phyloP scores from a whole-genome alignment of 2,329 filamentous ascomycete species.

The Emmonsia crescens region DNA sequence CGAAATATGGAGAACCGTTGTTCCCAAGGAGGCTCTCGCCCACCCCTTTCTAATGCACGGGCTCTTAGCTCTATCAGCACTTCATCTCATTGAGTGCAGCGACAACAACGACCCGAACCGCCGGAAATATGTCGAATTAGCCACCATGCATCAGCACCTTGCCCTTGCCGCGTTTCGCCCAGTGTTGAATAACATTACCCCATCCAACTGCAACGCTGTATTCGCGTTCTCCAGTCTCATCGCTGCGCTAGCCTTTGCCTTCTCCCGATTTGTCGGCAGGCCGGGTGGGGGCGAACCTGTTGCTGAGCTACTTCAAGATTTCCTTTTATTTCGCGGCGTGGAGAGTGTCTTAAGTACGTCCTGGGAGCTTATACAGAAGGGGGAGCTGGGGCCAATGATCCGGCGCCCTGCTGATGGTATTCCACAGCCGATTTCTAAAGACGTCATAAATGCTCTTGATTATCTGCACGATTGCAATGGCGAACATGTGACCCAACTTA shows the following conservation, averaged over 20 bases:
- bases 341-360: constrained; percentile 17
- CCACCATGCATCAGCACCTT: constrained; percentile 19
- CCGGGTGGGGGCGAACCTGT: constrained; percentile 14
- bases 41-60: constrained; percentile 21
- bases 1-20: constrained; percentile 16
- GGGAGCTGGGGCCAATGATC: constrained; percentile 16
- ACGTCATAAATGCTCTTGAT: constrained; percentile 14
- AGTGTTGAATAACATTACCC: constrained; percentile 18
- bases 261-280: constrained; percentile 14
- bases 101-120: constrained; percentile 17
- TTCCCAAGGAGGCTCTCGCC: constrained; percentile 17
- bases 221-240: constrained; percentile 24
- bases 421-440: constrained; percentile 11
- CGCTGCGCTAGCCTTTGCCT: constrained; percentile 23
- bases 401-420: constrained; percentile 9
- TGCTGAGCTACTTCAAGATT: constrained; percentile 18
- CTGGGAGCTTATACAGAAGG: constrained; percentile 16
- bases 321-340: constrained; percentile 21
- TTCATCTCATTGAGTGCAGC: constrained; percentile 19
- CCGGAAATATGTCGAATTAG: constrained; percentile 18
- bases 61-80: constrained; percentile 18
- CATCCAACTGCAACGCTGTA: constrained; percentile 23
- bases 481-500: constrained; percentile 12
- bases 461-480: constrained; percentile 15
- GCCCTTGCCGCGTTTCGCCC: constrained; percentile 19